Evolutionary conservation across 441 rosid species (phyloP).

Genomic region (Populus hybrid): DNA sequence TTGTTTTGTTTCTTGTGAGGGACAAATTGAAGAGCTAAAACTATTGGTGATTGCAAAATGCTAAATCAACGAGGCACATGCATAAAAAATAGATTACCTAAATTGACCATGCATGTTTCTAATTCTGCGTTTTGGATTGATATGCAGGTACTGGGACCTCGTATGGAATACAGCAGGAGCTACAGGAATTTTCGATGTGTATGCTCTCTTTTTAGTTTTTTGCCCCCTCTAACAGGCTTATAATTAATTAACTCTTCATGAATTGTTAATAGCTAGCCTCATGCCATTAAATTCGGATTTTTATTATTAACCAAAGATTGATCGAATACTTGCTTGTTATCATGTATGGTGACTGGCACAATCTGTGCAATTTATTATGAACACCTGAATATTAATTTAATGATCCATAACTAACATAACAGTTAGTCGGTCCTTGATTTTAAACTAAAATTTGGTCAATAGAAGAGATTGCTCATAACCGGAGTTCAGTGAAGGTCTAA

Average conservation of each 20-base stretch:
- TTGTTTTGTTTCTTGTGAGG: neutral
- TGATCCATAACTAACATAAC: neutral
- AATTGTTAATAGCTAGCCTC: neutral
- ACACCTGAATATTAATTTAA: neutral
- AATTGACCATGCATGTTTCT: neutral
- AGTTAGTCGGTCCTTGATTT: neutral
- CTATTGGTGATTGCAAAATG: neutral
- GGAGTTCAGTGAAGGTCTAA: neutral
- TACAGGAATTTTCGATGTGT: constrained; percentile 57
- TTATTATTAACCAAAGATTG: neutral
- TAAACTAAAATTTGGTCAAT: neutral
- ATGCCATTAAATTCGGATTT: neutral
- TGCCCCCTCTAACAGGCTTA: neutral
- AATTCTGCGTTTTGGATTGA: neutral
- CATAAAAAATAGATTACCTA: neutral
- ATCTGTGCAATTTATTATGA: neutral
- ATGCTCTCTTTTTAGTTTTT: neutral
- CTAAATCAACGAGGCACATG: neutral
- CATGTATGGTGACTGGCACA: neutral
- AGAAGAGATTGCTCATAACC: neutral
- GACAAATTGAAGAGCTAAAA: neutral
- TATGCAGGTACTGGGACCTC: constrained; percentile 80
- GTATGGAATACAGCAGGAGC: constrained; percentile 71
- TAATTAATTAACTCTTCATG: neutral
- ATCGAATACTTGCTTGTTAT: neutral